Percentiles rank a stretch among this genome's conserved stretches.
phyloP scores from a whole-genome alignment of 176 grass and related monocot genomes.

The Triticum dicoccoides region DNA sequence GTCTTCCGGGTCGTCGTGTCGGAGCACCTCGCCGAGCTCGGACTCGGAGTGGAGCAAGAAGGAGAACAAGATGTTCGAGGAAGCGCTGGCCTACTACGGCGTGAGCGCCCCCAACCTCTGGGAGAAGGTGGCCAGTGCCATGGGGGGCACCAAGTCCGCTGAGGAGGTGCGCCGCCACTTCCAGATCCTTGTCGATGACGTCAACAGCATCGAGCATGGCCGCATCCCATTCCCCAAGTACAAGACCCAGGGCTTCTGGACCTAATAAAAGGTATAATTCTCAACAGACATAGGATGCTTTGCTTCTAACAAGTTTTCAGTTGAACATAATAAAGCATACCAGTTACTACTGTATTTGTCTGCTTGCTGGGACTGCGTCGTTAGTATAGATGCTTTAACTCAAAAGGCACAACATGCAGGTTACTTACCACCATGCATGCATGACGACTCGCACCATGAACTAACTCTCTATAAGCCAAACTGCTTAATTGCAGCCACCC shows the following conservation, averaged over 20 bases:
- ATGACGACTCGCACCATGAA: background rate
- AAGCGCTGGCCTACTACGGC: conserved; percentile 68
- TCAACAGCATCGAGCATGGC: conserved; percentile 52
- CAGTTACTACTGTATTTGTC: background rate
- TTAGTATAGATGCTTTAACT: too few species aligned
- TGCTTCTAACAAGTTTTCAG: background rate
- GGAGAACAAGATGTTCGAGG: conserved; percentile 90
- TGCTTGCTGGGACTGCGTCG: too few species aligned
- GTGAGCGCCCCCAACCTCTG: conserved; percentile 75
- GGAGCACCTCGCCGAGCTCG: conserved; percentile 35
- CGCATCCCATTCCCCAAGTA: conserved; percentile 58
- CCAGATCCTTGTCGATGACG: conserved; percentile 56
- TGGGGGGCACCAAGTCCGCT: conserved; percentile 71
- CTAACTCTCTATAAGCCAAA: background rate
- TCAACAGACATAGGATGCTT: background rate
- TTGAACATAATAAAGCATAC: background rate
- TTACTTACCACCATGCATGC: too few species aligned
- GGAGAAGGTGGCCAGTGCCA: conserved; percentile 74
- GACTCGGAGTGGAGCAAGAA: conserved; percentile 52
- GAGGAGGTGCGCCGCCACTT: conserved; percentile 83
- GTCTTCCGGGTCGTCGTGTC: conserved; percentile 35
- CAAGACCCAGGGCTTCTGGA: conserved; percentile 50
- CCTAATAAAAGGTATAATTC: conserved; percentile 13
- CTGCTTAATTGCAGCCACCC: conserved; percentile 1
- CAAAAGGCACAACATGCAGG: background rate